Conservation (phyloP, 1,284 basidiomycete genomes). For the Naganishia liquefaciens region DNA sequence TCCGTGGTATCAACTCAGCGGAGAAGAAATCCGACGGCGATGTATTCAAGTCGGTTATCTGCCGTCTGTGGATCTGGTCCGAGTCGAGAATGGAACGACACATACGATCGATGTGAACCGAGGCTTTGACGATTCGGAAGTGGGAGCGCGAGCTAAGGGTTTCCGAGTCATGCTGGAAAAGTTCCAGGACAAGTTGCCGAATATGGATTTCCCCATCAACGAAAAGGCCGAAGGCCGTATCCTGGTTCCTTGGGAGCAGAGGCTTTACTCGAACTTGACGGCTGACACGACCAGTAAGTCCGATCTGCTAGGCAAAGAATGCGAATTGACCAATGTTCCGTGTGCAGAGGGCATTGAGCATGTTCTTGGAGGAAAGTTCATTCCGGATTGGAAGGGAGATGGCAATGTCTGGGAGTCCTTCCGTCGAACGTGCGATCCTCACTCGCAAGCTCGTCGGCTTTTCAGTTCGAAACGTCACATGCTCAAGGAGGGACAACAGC, state of each 20-base stretch:
- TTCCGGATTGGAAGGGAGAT: conserved; percentile 76
- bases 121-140: conserved; percentile 65
- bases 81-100: conserved; percentile 67
- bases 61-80: conserved; percentile 79
- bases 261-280: conserved; percentile 68
- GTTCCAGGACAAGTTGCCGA: conserved; percentile 73
- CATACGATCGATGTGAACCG: conserved; percentile 66
- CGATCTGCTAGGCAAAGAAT: background rate
- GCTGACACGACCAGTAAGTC: conserved; percentile 52
- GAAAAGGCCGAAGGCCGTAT: conserved; percentile 87
- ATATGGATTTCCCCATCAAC: conserved; percentile 90
- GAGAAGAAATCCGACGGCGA: conserved; percentile 69
- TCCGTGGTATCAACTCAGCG: conserved; percentile 74
- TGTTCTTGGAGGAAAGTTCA: conserved; percentile 69
- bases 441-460: conserved; percentile 73
- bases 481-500: conserved; percentile 54
- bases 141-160: conserved; percentile 72
- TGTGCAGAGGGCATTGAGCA: conserved; percentile 61
- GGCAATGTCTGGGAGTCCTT: conserved; percentile 90
- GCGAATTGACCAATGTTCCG: background rate
- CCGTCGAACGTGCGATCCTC: conserved; percentile 81
- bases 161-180: conserved; percentile 72
- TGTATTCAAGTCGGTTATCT: conserved; percentile 73
- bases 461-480: conserved; percentile 68
- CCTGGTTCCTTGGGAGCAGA: conserved; percentile 82